Base-by-base conservation (phyloP, 2,329 filamentous ascomycete species). In the Phialophora expanda region DNA sequence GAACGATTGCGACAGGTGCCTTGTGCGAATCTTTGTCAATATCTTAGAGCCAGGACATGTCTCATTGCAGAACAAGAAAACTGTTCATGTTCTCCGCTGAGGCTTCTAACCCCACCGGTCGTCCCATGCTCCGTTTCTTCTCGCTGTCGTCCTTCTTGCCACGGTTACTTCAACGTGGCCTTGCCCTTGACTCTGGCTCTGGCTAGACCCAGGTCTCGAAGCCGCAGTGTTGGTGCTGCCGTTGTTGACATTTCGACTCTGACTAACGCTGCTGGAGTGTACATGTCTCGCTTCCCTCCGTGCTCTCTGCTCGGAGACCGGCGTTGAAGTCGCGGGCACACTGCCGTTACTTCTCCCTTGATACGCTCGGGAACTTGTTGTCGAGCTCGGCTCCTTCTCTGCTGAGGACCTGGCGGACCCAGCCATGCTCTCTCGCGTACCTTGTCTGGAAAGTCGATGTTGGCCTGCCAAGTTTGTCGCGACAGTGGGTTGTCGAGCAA, bases 341-440 rank as follows among this genome's bases (percentile, higher is more conserved):
- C 57, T 67, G 20, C 64, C 58, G 30, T 58, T 62, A 63, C 65
- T 69, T 26, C 66, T 67, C 30, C 66, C 64, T 38, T 65, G 60
- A 24, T 61, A 53, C 2, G 60, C 28, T 60, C 60, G 46, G 17
- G 60, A 38, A 9, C n/a, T 38, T 11, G 55, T 30, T 11, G 60
- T 38, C 28, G 28, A 32, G 26, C 11, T 54, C 11, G 53, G 20
- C 24, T 68, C 66, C 46, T 65, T 67, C 8, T 68, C 64, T 17
- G 48, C 41, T 2, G 63, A 60, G 11, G 32, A 62, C 26, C 65
- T 62, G 4, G 61, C 51, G 14, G 63, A 66, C 4, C 64, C 65
- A 50, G 66, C 57, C 62, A 73, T 70, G 20, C 66, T 69, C 53
- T 73, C 71, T 46, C 70, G 65, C n/a, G 71, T 73, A 28, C 70